Evolutionary conservation across 1,139 yeast genomes (phyloP).

Genomic region (Suhomyces kunorum): DNA sequence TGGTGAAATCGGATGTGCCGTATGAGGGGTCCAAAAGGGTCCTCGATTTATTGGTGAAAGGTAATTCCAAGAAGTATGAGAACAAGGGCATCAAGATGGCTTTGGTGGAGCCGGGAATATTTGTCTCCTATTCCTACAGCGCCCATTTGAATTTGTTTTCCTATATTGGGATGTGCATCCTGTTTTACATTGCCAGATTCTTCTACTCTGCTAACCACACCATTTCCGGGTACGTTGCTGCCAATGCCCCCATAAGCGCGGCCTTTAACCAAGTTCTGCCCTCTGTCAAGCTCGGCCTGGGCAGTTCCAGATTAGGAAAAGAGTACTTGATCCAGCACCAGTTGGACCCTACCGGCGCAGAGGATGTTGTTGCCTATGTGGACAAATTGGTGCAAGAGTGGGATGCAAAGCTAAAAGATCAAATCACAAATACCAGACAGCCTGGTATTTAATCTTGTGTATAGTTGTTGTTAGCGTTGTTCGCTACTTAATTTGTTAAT

Average conservation of each 20-base stretch:
- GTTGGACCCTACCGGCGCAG: conserved; percentile 63
- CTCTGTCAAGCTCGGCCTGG: conserved; percentile 71
- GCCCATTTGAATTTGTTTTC: conserved; percentile 75
- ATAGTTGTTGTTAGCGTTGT: not conserved
- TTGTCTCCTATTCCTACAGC: conserved; percentile 78
- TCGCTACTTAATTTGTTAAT: not conserved
- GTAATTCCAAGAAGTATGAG: conserved; percentile 55
- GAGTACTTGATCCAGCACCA: conserved; percentile 60
- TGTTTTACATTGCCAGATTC: conserved; percentile 82
- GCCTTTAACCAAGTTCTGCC: conserved; percentile 46
- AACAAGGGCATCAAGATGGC: conserved; percentile 63
- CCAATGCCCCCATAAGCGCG: conserved; percentile 67
- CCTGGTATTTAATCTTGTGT: not conserved
- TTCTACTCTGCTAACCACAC: conserved; percentile 88
- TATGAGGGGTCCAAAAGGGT: conserved; percentile 93
- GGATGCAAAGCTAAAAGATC: conserved; percentile 67
- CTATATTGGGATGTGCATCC: conserved; percentile 77
- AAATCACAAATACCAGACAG: conserved; percentile 57
- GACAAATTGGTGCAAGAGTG: conserved; percentile 44
- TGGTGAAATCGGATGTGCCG: conserved; percentile 61
- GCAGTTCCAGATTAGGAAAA: conserved; percentile 60
- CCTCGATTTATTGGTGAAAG: conserved; percentile 79
- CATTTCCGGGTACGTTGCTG: conserved; percentile 84
- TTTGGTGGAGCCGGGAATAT: conserved; percentile 92
- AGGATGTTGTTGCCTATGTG: conserved; percentile 63